Conservation (phyloP, 2,329 filamentous ascomycete genomes). For the Scolecobasidium constrictum region DNA sequence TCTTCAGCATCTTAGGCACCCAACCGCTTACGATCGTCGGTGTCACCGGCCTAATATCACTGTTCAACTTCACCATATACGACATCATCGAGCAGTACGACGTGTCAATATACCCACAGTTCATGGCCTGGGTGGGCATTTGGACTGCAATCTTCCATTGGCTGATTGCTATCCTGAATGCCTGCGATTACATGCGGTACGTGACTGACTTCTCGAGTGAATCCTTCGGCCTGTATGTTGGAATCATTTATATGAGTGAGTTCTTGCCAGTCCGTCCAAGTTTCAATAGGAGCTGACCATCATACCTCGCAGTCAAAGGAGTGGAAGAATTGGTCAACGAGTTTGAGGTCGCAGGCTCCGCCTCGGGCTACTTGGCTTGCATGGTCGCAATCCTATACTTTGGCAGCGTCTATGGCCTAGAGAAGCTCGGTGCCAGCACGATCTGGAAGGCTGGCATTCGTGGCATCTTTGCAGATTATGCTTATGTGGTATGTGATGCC, state of each 20-base stretch:
- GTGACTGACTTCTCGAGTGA: conserved; percentile 88
- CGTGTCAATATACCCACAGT: conserved; percentile 72
- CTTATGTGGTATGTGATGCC: no score
- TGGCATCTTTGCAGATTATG: conserved; percentile 82
- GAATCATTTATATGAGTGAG: conserved; percentile 85
- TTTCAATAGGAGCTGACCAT: conserved; percentile 60
- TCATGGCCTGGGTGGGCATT: conserved; percentile 86
- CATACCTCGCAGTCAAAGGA: no score
- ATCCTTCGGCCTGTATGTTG: conserved; percentile 89
- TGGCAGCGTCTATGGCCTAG: conserved; percentile 63
- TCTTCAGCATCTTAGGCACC: conserved; percentile 69
- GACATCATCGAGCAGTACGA: conserved; percentile 71
- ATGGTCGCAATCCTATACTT: conserved; percentile 68
- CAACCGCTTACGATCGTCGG: conserved; percentile 87
- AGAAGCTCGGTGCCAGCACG: conserved; percentile 56
- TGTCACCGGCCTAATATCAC: conserved; percentile 78
- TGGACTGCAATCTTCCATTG: conserved; percentile 82
- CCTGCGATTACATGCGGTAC: conserved; percentile 76
- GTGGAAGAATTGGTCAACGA: no score
- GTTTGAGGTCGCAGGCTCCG: conserved; percentile 44
- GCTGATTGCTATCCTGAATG: conserved; percentile 71
- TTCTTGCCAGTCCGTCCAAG: conserved; percentile 75
- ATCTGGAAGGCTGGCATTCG: conserved; percentile 66
- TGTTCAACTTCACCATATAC: conserved; percentile 90
- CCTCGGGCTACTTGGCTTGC: conserved; percentile 66